Evolutionary conservation across 495 filamentous ascomycete species (phyloP).

Genomic region (Penicillium psychrofluorescens): DNA sequence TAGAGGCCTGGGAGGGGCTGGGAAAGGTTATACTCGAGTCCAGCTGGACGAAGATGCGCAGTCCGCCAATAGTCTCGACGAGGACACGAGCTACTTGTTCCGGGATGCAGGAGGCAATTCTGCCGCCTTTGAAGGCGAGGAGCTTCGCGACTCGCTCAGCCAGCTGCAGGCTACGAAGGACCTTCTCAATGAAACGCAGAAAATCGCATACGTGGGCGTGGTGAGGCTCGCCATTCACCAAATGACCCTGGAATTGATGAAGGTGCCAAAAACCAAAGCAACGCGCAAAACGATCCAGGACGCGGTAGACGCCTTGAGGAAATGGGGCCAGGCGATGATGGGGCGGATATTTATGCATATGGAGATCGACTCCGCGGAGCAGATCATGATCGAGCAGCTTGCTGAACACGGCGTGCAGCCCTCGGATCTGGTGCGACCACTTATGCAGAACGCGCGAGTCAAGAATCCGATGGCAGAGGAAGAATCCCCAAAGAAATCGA

Average conservation of each 20-base stretch:
- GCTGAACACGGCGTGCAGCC: constrained; percentile 85
- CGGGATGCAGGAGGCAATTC: constrained; percentile 55
- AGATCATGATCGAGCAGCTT: constrained; percentile 98
- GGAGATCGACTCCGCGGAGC: constrained; percentile 83
- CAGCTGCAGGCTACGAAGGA: constrained; percentile 97
- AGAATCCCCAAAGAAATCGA: constrained; percentile 19
- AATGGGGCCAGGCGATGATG: constrained; percentile 99
- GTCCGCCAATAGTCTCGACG: constrained; percentile 92
- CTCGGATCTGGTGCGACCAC: constrained; percentile 67
- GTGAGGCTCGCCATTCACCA: constrained; percentile 67
- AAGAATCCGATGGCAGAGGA: constrained; percentile 79
- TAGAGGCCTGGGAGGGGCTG: constrained; percentile 71
- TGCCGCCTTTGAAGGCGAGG: constrained; percentile 65
- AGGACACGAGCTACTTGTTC: constrained; percentile 94
- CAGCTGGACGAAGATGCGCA: constrained; percentile 90
- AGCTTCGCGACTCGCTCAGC: constrained; percentile 71
- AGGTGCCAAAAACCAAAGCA: constrained; percentile 41
- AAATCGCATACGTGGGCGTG: constrained; percentile 92
- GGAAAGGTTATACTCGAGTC: constrained; percentile 90
- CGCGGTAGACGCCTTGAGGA: constrained; percentile 71
- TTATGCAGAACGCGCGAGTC: constrained; percentile 91
- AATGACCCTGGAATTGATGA: constrained; percentile 63
- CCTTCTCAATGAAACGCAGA: constrained; percentile 88
- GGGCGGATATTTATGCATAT: constrained; percentile 87
- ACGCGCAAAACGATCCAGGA: constrained; percentile 62